These are phyloP conservation scores for Cryptosporidium parvum DNA, from an alignment of 169 alveolate genomes.

Conservation along the genomic window DNA sequence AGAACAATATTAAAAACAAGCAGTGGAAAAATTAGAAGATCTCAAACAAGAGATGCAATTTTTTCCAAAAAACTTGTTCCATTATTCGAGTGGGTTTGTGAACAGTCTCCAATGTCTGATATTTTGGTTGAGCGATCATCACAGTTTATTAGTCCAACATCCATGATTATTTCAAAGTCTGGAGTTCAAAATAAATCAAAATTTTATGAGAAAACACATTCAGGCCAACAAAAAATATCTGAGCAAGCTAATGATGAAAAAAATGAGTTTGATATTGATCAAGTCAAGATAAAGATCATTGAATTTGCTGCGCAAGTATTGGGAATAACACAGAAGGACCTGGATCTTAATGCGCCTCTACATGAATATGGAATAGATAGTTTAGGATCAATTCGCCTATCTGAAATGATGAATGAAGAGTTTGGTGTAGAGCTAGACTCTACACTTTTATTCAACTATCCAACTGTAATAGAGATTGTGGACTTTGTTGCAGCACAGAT, in stretches of 20 bases:
- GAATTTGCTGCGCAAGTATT: slow-evolving; percentile 75
- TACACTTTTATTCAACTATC: slow-evolving; percentile 82
- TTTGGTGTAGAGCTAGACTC: slow-evolving; percentile 80
- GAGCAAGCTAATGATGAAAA: slow-evolving; percentile 2
- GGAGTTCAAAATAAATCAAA: slow-evolving; percentile 39
- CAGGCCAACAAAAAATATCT: not conserved
- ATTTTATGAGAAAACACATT: slow-evolving; percentile 15
- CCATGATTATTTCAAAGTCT: slow-evolving; percentile 63
- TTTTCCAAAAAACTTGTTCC: slow-evolving; percentile 75
- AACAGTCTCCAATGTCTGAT: slow-evolving; percentile 39
- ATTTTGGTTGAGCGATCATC: slow-evolving; percentile 46
- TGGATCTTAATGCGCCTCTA: slow-evolving; percentile 81
- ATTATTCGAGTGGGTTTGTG: slow-evolving; percentile 72
- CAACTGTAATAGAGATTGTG: slow-evolving; percentile 80
- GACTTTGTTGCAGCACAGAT: slow-evolving; percentile 79
- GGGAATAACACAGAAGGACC: slow-evolving; percentile 55
- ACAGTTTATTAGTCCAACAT: slow-evolving; percentile 70
- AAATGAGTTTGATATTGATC: slow-evolving; percentile 1
- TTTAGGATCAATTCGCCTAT: slow-evolving; percentile 81
- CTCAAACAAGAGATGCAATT: slow-evolving; percentile 77
- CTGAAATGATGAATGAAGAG: slow-evolving; percentile 80
- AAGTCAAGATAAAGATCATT: slow-evolving; percentile 31
- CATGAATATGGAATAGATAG: slow-evolving; percentile 84
- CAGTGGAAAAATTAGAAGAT: slow-evolving; percentile 82
- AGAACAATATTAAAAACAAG: slow-evolving; percentile 81